phyloP scores from a whole-genome alignment of 2,329 filamentous ascomycete genomes.

The Colletotrichum graminicola region DNA sequence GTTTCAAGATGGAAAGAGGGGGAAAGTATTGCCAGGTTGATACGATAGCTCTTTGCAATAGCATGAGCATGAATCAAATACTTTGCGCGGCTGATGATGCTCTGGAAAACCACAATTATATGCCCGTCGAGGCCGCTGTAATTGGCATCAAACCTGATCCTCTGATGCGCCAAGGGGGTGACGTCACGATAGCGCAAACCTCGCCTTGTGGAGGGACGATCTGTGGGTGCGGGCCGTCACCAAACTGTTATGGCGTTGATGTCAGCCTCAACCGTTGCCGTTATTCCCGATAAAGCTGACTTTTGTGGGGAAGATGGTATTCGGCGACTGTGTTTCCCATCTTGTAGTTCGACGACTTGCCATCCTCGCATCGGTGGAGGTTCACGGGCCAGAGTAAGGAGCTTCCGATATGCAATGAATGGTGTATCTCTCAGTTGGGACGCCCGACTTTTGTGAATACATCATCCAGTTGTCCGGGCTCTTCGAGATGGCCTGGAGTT shows the following conservation, averaged over 20 bases:
- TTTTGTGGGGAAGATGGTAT: neutral
- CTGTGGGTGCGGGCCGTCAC: constrained; percentile 11
- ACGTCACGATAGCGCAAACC: constrained; percentile 40
- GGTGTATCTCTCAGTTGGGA: neutral
- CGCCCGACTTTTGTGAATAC: neutral
- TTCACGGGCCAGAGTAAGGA: neutral
- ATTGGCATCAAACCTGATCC: constrained; percentile 27
- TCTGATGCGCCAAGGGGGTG: constrained; percentile 36
- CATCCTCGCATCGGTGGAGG: too few species aligned
- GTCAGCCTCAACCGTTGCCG: constrained; percentile 9
- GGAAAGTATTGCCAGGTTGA: too few species aligned
- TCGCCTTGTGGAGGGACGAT: constrained; percentile 19
- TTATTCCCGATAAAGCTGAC: neutral
- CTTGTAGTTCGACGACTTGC: neutral
- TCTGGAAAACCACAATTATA: neutral
- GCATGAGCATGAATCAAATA: neutral
- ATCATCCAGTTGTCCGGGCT: neutral
- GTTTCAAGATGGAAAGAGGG: neutral
- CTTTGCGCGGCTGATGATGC: neutral
- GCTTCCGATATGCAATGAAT: neutral
- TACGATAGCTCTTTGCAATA: neutral
- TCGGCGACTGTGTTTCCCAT: too few species aligned
- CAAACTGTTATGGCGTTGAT: constrained; percentile 20
- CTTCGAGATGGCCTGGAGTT: neutral
- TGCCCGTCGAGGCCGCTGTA: neutral